A percentile compares a stretch with the other conserved stretches of the same genome.
phyloP scores from a whole-genome alignment of 1,284 basidiomycete species.

The Hemileia vastatrix region DNA sequence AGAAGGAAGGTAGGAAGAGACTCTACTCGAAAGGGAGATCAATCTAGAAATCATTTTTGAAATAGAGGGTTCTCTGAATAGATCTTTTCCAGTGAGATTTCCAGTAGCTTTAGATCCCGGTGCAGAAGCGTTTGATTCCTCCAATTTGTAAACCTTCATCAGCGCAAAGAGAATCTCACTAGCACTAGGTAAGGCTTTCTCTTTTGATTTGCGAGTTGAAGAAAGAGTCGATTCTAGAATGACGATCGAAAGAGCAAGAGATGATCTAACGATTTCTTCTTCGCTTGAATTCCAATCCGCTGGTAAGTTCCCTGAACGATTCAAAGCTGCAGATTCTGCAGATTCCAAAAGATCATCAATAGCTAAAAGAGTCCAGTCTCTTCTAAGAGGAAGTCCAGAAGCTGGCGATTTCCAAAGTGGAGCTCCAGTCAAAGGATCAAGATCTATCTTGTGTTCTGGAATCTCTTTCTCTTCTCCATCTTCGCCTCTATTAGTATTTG shows the following conservation, averaged over 20 bases:
- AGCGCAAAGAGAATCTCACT: constrained; percentile 61
- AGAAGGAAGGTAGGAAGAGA: too few relatives aligned
- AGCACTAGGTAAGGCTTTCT: constrained; percentile 1
- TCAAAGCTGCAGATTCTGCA: too few relatives aligned
- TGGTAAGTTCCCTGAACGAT: constrained; percentile 65
- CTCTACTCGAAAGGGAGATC: too few relatives aligned
- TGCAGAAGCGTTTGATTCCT: constrained; percentile 50
- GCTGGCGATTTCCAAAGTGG: constrained; percentile 46
- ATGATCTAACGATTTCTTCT: constrained; percentile 62
- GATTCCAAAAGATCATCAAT: constrained; percentile 73
- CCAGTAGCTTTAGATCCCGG: constrained; percentile 49
- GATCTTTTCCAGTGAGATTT: constrained; percentile 49
- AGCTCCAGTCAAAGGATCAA: constrained; percentile 33
- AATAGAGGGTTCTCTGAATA: constrained; percentile 60
- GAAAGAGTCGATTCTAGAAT: constrained; percentile 2
- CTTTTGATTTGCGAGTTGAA: constrained; percentile 3
- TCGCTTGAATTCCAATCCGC: constrained; percentile 69
- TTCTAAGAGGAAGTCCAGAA: constrained; percentile 56
- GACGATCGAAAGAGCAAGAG: constrained; percentile 54
- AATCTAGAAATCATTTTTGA: constrained; percentile 54
- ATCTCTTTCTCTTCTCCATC: constrained; percentile 6
- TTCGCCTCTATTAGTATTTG: constrained; percentile 23
- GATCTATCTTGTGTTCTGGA: not conserved
- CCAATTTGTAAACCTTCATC: constrained; percentile 93
- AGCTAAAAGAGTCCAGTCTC: constrained; percentile 64